Evolutionary conservation across 2,329 filamentous ascomycete genomes (phyloP), one percentile per base, ranked within the genome.

Genomic region (Fusarium sp.): DNA sequence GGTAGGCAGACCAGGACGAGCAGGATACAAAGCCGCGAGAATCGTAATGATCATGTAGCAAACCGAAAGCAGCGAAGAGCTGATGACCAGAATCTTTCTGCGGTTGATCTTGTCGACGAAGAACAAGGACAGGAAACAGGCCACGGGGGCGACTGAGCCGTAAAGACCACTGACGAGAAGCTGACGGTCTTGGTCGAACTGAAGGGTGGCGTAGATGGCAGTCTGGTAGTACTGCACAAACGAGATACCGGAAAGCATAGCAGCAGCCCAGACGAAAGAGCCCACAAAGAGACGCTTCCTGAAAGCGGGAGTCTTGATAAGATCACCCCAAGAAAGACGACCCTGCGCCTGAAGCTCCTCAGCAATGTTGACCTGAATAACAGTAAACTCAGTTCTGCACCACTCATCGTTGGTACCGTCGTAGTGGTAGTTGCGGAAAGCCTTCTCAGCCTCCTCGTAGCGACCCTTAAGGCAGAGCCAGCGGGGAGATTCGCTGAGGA

Each of bases 161-260:
- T 81, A 81, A 0, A 81, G 71, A 0, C 80, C 80, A 27, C 80
- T 81, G 27, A 81, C 77, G 0, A 81, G 78, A 1, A 81, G 75
- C 20, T 81, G 79, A 10, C 74, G 73, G 34, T 78, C 76, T 58
- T 81, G 69, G 13, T 68, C 69, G 62, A 78, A 81, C 46, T 80
- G 79, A 0, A 81, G 77, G 0, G 79, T 81, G 0, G 79, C 79
- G 50, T 81, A 81, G 55, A 81, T 81, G 4, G 80, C 79, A 0
- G 80, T 81, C 65, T 81, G 79, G 57, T 78, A 81, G 31, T 81
- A 81, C 65, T 81, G 80, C 1, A 81, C 80, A n/a, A 81, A 81
- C 0, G 78, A 80, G 33, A 81, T 81, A 1, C 80, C 80, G 0
- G 79, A 80, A 1, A 81, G 31, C 80, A 81, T 81, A 2, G 80